Percentiles rank a stretch among this genome's conserved stretches.
Evolutionary conservation across 331 rosid genomes (phyloP).

Genomic region (Dryas integrifolia): DNA sequence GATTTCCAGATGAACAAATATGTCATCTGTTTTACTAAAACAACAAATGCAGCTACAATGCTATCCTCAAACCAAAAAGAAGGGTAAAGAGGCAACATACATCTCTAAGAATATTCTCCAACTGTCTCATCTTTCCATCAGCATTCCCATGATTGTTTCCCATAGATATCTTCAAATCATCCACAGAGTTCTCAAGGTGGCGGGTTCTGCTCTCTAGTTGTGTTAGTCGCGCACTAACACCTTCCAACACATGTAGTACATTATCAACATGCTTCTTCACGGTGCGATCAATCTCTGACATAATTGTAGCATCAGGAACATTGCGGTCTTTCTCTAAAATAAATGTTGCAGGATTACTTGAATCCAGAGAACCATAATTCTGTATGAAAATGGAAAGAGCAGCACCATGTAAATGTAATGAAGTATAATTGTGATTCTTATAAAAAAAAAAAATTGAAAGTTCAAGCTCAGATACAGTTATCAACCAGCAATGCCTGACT

Average conservation of each 20-base stretch:
- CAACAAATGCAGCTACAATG: constrained; percentile 14
- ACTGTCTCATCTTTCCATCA: neutral
- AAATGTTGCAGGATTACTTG: constrained; percentile 58
- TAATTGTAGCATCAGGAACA: constrained; percentile 42
- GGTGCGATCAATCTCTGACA: constrained; percentile 72
- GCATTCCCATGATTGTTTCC: constrained; percentile 4
- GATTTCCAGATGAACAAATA: neutral
- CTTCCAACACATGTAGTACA: constrained; percentile 70
- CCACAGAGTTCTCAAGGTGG: constrained; percentile 71
- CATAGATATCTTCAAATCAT: constrained; percentile 49
- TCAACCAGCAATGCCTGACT: neutral
- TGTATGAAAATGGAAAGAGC: constrained; percentile 30
- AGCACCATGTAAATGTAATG: constrained; percentile 7
- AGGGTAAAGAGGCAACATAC: constrained; percentile 34
- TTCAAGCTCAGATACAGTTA: neutral
- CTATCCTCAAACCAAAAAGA: neutral
- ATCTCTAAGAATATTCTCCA: constrained; percentile 70
- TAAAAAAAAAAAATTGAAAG: neutral
- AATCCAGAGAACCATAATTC: constrained; percentile 72
- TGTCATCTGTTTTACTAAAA: constrained; percentile 14
- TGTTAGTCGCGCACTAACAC: constrained; percentile 74
- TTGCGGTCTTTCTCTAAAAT: constrained; percentile 49
- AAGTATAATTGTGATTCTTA: too few species aligned
- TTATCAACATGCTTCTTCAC: constrained; percentile 70
- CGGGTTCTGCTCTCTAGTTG: constrained; percentile 78